phyloP scores from a whole-genome alignment of 2,329 filamentous ascomycete species.

The Xylariaceae sp. region DNA sequence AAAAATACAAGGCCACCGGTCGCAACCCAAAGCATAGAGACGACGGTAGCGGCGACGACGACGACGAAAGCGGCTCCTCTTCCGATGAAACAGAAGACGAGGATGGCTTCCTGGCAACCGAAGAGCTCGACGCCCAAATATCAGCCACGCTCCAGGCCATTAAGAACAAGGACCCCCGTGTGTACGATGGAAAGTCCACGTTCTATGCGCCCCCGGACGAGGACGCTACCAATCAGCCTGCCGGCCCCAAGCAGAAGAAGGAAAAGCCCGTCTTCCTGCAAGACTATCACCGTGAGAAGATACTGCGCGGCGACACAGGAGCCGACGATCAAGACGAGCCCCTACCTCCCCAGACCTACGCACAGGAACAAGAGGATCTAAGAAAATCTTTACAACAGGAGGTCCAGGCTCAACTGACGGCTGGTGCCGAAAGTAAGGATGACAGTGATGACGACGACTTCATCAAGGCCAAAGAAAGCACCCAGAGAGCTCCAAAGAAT shows the following conservation, averaged over 20 bases:
- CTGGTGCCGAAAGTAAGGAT: constrained; percentile 47
- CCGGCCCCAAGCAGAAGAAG: constrained; percentile 49
- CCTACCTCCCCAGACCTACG: constrained; percentile 64
- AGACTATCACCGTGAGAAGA: constrained; percentile 89
- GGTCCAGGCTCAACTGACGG: constrained; percentile 62
- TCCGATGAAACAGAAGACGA: constrained; percentile 84
- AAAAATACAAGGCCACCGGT: constrained; percentile 63
- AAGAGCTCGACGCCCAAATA: constrained; percentile 81
- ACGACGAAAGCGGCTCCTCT: constrained; percentile 61
- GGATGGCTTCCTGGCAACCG: constrained; percentile 79
- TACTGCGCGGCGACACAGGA: constrained; percentile 68
- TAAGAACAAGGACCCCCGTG: constrained; percentile 80
- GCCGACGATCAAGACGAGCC: constrained; percentile 55
- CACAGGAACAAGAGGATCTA: constrained; percentile 80
- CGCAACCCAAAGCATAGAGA: constrained; percentile 42
- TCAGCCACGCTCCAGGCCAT: constrained; percentile 83
- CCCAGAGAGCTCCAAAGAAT: constrained; percentile 28
- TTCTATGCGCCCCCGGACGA: constrained; percentile 71
- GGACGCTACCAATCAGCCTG: constrained; percentile 25
- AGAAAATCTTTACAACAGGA: constrained; percentile 75
- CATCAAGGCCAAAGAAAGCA: constrained; percentile 62
- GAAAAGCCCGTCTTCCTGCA: constrained; percentile 81
- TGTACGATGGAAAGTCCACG: constrained; percentile 75
- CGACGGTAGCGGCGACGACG: constrained; percentile 49
- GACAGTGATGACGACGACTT: constrained; percentile 64